Conservation (phyloP, 345 rosid species). For the Lenwebbia sp. region DNA sequence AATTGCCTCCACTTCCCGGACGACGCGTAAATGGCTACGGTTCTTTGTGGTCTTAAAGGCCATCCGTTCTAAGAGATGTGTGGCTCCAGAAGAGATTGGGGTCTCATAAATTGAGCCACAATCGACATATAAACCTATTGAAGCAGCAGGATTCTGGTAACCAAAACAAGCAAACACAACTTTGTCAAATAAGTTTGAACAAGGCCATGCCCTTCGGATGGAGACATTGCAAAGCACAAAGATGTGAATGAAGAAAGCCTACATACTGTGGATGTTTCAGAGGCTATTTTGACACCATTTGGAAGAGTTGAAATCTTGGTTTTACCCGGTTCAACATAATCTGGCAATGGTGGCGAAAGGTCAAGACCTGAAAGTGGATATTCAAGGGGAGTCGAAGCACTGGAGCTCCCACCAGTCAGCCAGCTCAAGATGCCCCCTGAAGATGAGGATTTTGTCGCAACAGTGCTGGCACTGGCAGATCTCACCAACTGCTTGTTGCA, state of each 20-base stretch:
- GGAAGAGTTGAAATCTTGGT: slow-evolving; percentile 42
- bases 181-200: neutral
- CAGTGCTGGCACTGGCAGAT: slow-evolving; percentile 49
- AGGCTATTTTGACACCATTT: slow-evolving; percentile 42
- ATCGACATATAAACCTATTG: slow-evolving; percentile 65
- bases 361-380: slow-evolving; percentile 45
- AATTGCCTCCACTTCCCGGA: slow-evolving; percentile 80
- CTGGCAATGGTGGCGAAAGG: slow-evolving; percentile 46
- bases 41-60: slow-evolving; percentile 77
- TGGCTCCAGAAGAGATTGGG: slow-evolving; percentile 45
- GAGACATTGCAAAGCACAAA: slow-evolving; percentile 2
- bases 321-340: slow-evolving; percentile 50
- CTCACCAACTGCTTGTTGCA: slow-evolving; percentile 12
- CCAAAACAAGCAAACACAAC: neutral
- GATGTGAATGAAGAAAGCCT: slow-evolving; percentile 9
- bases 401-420: slow-evolving; percentile 50
- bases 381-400: slow-evolving; percentile 16
- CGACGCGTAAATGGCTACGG: slow-evolving; percentile 60
- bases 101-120: slow-evolving; percentile 76
- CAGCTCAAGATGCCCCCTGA: slow-evolving; percentile 49
- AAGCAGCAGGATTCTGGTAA: slow-evolving; percentile 59
- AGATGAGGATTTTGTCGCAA: slow-evolving; percentile 34
- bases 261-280: slow-evolving; percentile 40
- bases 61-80: slow-evolving; percentile 83
- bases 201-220: slow-evolving; percentile 3